Percentiles rank a stretch among this genome's conserved stretches.
Evolutionary conservation across 495 filamentous ascomycete genomes (phyloP).

Genomic region (Parathielavia appendiculata): DNA sequence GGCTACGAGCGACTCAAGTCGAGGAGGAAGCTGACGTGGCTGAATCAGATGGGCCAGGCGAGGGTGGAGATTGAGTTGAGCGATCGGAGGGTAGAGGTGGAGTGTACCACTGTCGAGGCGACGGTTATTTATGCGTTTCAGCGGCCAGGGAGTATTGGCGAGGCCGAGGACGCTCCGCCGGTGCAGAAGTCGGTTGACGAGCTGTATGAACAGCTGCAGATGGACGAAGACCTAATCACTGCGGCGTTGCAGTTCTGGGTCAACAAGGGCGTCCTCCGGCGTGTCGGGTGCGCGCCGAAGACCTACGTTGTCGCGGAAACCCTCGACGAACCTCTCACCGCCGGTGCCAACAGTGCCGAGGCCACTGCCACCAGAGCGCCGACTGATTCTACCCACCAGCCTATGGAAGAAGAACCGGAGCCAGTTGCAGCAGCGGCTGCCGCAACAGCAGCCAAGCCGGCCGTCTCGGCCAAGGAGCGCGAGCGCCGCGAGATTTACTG

Average conservation of each 20-base stretch:
- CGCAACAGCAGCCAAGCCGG: constrained; percentile 30
- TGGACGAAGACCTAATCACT: constrained; percentile 70
- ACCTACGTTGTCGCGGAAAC: constrained; percentile 42
- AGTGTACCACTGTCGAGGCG: constrained; percentile 83
- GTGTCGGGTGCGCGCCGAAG: constrained; percentile 35
- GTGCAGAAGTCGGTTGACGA: constrained; percentile 53
- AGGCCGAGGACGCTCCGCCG: constrained; percentile 21
- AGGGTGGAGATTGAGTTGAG: constrained; percentile 75
- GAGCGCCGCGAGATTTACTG: constrained; percentile 82
- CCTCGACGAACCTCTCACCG: constrained; percentile 22
- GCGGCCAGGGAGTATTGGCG: constrained; percentile 31
- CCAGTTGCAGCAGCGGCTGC: not conserved
- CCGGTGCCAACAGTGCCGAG: constrained; percentile 34
- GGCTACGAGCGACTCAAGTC: constrained; percentile 77
- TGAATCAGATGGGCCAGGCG: constrained; percentile 74
- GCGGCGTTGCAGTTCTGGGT: constrained; percentile 84
- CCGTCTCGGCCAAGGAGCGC: constrained; percentile 45
- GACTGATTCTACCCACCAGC: not conserved
- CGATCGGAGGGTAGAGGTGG: constrained; percentile 65
- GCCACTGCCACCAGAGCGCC: not conserved
- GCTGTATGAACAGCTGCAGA: constrained; percentile 61
- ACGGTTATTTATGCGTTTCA: constrained; percentile 86
- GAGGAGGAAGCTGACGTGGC: constrained; percentile 82
- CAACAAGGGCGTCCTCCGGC: constrained; percentile 67
- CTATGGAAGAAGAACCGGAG: not conserved